Evolutionary conservation across 2,329 filamentous ascomycete species (phyloP), one percentile per base, ranked within the genome.

Genomic region (Graphilbum fragrans): DNA sequence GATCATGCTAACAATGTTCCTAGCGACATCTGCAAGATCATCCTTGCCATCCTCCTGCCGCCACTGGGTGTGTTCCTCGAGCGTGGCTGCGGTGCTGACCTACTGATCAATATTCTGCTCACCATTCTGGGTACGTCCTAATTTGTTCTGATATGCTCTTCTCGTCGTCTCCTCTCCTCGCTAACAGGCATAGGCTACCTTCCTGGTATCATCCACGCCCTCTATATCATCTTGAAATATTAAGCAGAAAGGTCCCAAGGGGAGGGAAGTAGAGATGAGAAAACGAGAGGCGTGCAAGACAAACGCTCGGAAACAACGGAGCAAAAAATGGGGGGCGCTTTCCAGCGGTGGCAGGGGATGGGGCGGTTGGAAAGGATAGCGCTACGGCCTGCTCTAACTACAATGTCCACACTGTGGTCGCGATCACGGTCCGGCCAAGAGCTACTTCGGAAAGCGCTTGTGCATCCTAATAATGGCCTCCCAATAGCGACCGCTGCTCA

Each of bases 61-160:
- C 87, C 87, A 59, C 67, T 94, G 42, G 87, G 87, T 69, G 87
- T 94, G 61, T 92, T 94, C 75, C 83, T 94, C 53, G 87, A 94
- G 80, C 79, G 82, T 53, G 87, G 87, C 55, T 94, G 87, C 67
- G 81, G 81, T 59, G 77, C 80, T 52, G 85, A 94, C 60, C 70
- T 94, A 57, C 70, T 90, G 64, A 93, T 94, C 77, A 94, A 93
- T 80, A 85, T 94, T 64, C 73, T 87, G 57, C 69, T 93, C 65
- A 93, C 86, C 53, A 77, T 86, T 53, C 69, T 86, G 53, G 70
- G 69, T 72, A 66, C 50, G 66, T 51, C 45, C 35, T 18, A 17
- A 5, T 17, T 33, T 27, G 20, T 9, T 29, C 11, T 23, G 6
- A 16, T 23, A 3, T 41, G 20, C 14, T 3, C 11, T 37, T 34